Evolutionary conservation across 768 basidiomycete species (phyloP), one percentile per base, ranked within the genome.

Genomic region (Tulasnella sp.): DNA sequence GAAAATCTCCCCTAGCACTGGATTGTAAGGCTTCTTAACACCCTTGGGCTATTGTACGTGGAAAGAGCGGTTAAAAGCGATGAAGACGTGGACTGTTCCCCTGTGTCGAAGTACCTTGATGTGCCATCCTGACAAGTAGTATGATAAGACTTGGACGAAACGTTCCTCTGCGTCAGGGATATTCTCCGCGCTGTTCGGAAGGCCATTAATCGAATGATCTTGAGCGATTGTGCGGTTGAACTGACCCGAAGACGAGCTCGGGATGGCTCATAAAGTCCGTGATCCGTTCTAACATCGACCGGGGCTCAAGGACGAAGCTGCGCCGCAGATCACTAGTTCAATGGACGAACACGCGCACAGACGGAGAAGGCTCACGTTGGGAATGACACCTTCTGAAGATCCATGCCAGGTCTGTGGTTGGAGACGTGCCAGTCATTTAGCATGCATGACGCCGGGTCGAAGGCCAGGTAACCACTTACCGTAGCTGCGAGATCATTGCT

Each of bases 1-100:
- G 87, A 98, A 99, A 85, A 98, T 96, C 83, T 99, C 97, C 72
- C 97, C 97, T 12, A 99, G 90, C 22, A 97, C 88, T 54, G 97
- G 97, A 83, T 99, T 99, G 84, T 99, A 99, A 89, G 97, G 97
- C 85, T 99, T 99, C 91, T 99, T 99, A 78, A 99, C 97, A 73
- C 96, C 97, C 85, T 93, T 96, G 79, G 97, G 96, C 84, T 76
- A 38, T 45, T 64, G 3, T 34, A 54, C 45, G 29, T 31, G 37
- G 36, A 76, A 37, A 11, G 34, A 40, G 75, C 25, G 29, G 42
- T 36, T 38, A 69, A 22, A 29, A 75, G 49, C 67, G 39, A 34
- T 70, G 15, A 39, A 49, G 38, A 34, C 45, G 36, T 34, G 7
- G 22, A 58, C 31, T 29, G 29, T n/a, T 42, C 36, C 17, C 36